Evolutionary conservation across 75 land plant genomes (phyloP), one percentile per base, ranked within the genome.

Genomic region (Ceratopteris richardii): DNA sequence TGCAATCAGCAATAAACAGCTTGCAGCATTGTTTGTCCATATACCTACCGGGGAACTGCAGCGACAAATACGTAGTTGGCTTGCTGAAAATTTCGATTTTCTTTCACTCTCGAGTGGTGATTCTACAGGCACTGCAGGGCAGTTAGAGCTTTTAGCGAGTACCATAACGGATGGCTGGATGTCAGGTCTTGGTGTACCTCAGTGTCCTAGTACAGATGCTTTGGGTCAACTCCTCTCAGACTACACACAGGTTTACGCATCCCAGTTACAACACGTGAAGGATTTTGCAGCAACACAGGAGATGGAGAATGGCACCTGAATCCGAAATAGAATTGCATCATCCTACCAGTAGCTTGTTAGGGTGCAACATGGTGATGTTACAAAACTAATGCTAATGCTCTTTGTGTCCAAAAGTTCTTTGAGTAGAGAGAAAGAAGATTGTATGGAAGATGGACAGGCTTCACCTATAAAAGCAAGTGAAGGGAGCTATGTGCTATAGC

Each of bases 131-230:
- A 68, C 78, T 25, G 66, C 83, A 44, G 87, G 96, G 36, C 96
- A 94, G 65, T 62, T 94, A 41, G 98, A 94, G 50, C 82, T 89
- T 29, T 79, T 94, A 27, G 89, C 98, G 30, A 94, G 96, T 29
- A 91, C 96, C 43, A 94, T 94, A 21, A 81, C 89, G 86, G 98
- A 94, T 74, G 98, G 98, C 47, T 94, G 98, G 98, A 94, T 94
- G 98, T 90, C 96, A 53, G 98, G 98, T 26, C 96, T 94, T 56
- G 98, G 98, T 51, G 75, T 84, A 61, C 90, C 98, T 13, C 51
- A 72, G 58, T 80, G 65, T 61, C 86, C 90, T 14, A 74, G 63
- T 67, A 94, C 98, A 57, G 98, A 94, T 82, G 96, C 98, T 41
- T 70, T 94, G 22, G 98, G 98, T 13, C 98, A 94, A 60, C 85